phyloP scores from a whole-genome alignment of 2,329 filamentous ascomycete genomes.

The Endocalyx cinctus region DNA sequence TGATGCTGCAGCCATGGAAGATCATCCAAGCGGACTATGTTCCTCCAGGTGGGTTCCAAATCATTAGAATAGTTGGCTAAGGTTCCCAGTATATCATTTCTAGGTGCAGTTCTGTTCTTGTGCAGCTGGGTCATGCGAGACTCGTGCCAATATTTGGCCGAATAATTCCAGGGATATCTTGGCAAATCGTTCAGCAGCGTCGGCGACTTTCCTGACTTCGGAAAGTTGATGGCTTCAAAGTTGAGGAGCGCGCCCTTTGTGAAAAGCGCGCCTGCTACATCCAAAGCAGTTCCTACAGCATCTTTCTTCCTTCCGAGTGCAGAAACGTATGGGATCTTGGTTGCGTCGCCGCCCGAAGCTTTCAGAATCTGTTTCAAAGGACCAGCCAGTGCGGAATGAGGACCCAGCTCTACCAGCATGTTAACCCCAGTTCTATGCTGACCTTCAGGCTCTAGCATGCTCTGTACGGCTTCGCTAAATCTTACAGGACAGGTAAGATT shows the following conservation, averaged over 20 bases:
- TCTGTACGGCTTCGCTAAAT: conserved; percentile 35
- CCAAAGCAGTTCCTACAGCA: conserved; percentile 39
- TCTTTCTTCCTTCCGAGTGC: conserved; percentile 48
- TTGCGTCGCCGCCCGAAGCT: conserved; percentile 34
- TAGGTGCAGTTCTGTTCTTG: conserved; percentile 33
- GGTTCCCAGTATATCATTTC: conserved; percentile 44
- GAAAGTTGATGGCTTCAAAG: conserved; percentile 43
- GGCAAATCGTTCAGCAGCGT: conserved; percentile 39
- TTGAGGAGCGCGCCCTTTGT: conserved; percentile 39
- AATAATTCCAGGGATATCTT: conserved; percentile 45
- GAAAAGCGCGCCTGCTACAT: conserved; percentile 41
- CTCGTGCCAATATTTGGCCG: conserved; percentile 43
- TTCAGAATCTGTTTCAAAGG: conserved; percentile 48
- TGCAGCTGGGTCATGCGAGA: conserved; percentile 38
- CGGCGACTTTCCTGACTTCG: conserved; percentile 28
- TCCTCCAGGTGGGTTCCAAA: conserved; percentile 44
- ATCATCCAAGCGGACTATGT: conserved; percentile 41
- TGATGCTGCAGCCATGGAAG: conserved; percentile 57
- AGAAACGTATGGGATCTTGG: conserved; percentile 39
- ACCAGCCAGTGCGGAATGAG: conserved; percentile 44
- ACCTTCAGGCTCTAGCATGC: conserved; percentile 32
- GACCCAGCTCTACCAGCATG: conserved; percentile 45
- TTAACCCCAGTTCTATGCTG: conserved; percentile 35
- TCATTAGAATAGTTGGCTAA: conserved; percentile 39
- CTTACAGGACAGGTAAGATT: conserved; percentile 34